phyloP scores from a whole-genome alignment of 2,329 filamentous ascomycete genomes.

The Xylaria sp. region DNA sequence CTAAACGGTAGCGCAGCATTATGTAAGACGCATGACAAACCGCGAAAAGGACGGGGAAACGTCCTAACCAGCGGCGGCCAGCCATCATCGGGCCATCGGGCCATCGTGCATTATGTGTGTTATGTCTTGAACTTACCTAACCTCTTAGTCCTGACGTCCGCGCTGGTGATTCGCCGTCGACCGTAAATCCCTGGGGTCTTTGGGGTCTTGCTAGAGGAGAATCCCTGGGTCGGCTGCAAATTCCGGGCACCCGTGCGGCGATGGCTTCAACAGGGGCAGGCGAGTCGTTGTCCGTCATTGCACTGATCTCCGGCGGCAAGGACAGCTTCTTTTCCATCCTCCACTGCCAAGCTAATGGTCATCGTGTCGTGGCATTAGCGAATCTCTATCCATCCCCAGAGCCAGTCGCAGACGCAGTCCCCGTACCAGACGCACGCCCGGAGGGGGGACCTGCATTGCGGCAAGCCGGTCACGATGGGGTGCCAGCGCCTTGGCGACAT shows the following conservation, averaged over 20 bases:
- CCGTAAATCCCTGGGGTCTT: not conserved
- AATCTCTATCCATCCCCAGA: constrained; percentile 62
- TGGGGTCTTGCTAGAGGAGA: not conserved
- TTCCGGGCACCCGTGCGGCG: constrained; percentile 1
- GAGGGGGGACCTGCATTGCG: not conserved
- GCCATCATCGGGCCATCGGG: no score
- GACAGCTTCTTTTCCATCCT: constrained; percentile 92
- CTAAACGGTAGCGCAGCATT: not conserved
- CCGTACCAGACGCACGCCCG: not conserved
- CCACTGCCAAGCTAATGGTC: constrained; percentile 82
- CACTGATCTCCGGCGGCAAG: constrained; percentile 91
- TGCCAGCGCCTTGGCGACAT: constrained; percentile 9
- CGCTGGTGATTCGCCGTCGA: not conserved
- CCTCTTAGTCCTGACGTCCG: not conserved
- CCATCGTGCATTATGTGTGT: not conserved
- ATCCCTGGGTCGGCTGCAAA: constrained; percentile 5
- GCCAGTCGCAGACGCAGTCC: not conserved
- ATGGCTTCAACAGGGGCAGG: constrained; percentile 34
- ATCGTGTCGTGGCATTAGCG: constrained; percentile 78
- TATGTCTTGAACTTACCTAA: not conserved
- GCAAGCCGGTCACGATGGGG: not conserved
- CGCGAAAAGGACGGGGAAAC: not conserved
- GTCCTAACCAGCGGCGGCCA: not conserved
- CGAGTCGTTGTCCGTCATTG: constrained; percentile 67
- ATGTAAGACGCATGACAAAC: not conserved